These are phyloP conservation scores for Nakazawaea ernobii DNA, from an alignment of 805 yeast genomes.

Conservation along the genomic window DNA sequence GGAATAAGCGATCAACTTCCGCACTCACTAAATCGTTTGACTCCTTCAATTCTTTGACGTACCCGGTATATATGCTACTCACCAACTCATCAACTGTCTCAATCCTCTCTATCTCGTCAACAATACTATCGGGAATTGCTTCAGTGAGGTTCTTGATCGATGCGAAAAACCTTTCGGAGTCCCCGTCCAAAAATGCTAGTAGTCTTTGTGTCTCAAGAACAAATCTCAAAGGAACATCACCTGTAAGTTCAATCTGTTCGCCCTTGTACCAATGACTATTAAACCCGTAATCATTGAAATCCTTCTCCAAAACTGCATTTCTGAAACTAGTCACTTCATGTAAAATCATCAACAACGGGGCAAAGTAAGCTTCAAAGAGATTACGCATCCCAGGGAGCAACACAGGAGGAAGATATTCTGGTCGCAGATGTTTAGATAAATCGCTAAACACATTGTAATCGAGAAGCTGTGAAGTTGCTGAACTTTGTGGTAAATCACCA, in stretches of 20 bases:
- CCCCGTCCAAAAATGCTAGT: constrained; percentile 30
- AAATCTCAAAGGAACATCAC: constrained; percentile 21
- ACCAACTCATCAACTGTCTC: constrained; percentile 12
- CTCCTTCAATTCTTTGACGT: constrained; percentile 11
- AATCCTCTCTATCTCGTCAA: constrained; percentile 15
- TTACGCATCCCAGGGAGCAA: constrained; percentile 29
- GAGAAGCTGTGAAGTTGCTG: constrained; percentile 7
- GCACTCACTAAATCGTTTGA: constrained; percentile 1
- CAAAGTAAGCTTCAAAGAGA: constrained; percentile 32
- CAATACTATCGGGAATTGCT: constrained; percentile 21
- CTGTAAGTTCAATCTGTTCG: constrained; percentile 8
- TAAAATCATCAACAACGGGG: constrained; percentile 34
- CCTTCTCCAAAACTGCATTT: constrained; percentile 23
- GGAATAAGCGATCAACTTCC: constrained; percentile 5
- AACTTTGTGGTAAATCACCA: not conserved
- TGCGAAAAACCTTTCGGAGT: constrained; percentile 31
- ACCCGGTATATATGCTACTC: constrained; percentile 14
- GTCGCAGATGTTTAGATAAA: constrained; percentile 20
- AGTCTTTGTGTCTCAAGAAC: constrained; percentile 32
- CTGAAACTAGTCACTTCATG: constrained; percentile 31
- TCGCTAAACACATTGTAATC: constrained; percentile 27
- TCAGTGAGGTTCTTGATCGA: constrained; percentile 27
- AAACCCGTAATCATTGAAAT: constrained; percentile 29
- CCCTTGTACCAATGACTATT: constrained; percentile 36
- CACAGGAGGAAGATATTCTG: constrained; percentile 22